A percentile compares a stretch with the other conserved stretches of the same genome.
phyloP scores from a whole-genome alignment of 2,329 filamentous ascomycete genomes.

The Rhexocercosporidium sp. region DNA sequence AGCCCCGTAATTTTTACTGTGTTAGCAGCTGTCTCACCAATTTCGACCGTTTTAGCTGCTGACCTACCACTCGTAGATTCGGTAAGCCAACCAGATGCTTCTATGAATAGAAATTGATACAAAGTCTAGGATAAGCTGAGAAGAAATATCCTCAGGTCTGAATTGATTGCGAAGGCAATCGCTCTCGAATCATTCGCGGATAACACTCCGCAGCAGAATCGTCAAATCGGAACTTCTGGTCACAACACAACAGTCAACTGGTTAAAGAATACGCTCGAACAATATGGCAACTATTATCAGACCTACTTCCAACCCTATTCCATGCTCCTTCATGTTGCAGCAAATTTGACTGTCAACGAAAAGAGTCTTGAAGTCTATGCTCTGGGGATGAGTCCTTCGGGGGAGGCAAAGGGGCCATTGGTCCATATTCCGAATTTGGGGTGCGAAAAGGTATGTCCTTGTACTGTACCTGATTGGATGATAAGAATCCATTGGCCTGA shows the following conservation, averaged over 20 bases:
- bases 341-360: conserved; percentile 22
- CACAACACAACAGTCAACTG: neutral
- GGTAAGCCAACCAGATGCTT: neutral
- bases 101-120: no score
- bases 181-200: neutral
- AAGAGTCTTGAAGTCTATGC: conserved; percentile 16
- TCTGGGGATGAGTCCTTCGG: conserved; percentile 20
- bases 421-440: conserved; percentile 27
- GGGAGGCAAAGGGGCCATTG: conserved; percentile 23
- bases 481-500: neutral
- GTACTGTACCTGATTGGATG: neutral
- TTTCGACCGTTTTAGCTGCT: neutral
- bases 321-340: conserved; percentile 4
- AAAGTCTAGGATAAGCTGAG: neutral
- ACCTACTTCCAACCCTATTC: neutral
- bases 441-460: conserved; percentile 25
- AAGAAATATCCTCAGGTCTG: neutral
- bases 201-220: neutral
- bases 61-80: neutral
- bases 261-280: neutral
- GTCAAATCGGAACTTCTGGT: neutral
- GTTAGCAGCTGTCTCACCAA: neutral
- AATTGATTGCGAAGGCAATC: neutral
- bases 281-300: neutral
- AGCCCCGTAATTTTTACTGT: neutral